phyloP scores from a whole-genome alignment of 2,329 filamentous ascomycete species.

The Nigrograna mackinnonii region DNA sequence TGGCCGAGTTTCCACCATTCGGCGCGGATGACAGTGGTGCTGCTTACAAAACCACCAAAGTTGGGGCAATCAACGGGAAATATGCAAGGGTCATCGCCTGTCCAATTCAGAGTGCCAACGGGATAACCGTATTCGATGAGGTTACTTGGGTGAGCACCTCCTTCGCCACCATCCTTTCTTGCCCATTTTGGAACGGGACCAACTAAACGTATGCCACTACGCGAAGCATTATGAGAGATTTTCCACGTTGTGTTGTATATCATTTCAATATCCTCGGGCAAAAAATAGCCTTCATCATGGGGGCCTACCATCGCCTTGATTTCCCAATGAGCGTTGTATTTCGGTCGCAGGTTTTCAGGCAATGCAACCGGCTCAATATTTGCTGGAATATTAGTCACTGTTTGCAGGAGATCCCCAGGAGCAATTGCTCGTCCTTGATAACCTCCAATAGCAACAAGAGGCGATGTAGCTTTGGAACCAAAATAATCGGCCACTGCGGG shows the following conservation, averaged over 20 bases:
- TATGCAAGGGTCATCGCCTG: conserved; percentile 64
- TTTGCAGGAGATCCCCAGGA: conserved; percentile 57
- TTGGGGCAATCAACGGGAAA: conserved; percentile 64
- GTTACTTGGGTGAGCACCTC: conserved; percentile 65
- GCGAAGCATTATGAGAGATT: conserved; percentile 63
- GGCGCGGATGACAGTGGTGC: conserved; percentile 58
- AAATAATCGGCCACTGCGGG: conserved; percentile 59
- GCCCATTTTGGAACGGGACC: conserved; percentile 64
- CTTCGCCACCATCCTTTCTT: conserved; percentile 63
- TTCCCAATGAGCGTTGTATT: conserved; percentile 57
- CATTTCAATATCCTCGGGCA: conserved; percentile 57
- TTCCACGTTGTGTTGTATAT: conserved; percentile 63
- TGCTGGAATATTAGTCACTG: conserved; percentile 45
- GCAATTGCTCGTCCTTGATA: conserved; percentile 62
- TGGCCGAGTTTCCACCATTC: conserved; percentile 67
- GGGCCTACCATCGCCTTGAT: conserved; percentile 60
- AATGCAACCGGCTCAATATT: conserved; percentile 36
- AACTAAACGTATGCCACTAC: conserved; percentile 63
- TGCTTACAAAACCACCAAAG: conserved; percentile 63
- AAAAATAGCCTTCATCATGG: conserved; percentile 59
- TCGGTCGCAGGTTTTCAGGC: conserved; percentile 50
- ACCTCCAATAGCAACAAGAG: conserved; percentile 61
- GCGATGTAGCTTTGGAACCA: conserved; percentile 62
- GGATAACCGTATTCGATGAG: conserved; percentile 59
- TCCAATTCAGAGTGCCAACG: conserved; percentile 62